Evolutionary conservation across 129 eudicot species (phyloP).

Genomic region (Erigeron canadensis): DNA sequence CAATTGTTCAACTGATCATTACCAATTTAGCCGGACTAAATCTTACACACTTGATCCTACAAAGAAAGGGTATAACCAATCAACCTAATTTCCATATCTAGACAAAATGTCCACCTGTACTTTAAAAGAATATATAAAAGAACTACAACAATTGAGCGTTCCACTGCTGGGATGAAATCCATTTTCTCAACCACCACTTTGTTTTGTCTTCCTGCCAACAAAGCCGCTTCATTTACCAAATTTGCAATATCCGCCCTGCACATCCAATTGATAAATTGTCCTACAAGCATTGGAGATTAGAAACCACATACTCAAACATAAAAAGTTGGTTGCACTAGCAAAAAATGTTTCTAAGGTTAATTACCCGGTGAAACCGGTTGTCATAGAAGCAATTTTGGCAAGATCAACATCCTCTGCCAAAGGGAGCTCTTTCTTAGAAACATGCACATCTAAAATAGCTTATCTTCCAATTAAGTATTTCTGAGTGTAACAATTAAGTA

Average conservation of each 20-base stretch:
- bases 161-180: conserved; percentile 94
- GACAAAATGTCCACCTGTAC: not conserved
- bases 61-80: not conserved
- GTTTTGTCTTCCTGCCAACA: conserved; percentile 87
- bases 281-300: conserved; percentile 1
- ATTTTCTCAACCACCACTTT: conserved; percentile 74
- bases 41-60: too few relatives aligned
- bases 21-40: too few relatives aligned
- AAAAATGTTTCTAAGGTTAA: not conserved
- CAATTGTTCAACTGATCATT: too few relatives aligned
- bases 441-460: conserved; percentile 88
- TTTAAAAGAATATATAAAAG: not conserved
- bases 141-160: conserved; percentile 90
- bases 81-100: not conserved
- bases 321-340: conserved; percentile 7
- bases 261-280: conserved; percentile 14
- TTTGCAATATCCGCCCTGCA: conserved; percentile 99
- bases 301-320: not conserved
- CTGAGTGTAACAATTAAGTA: not conserved
- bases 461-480: conserved; percentile 55
- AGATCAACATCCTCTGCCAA: conserved; percentile 80
- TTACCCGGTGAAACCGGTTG: conserved; percentile 99
- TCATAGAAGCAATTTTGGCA: conserved; percentile 79
- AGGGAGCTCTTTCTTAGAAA: conserved; percentile 88
- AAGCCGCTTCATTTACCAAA: conserved; percentile 97